Evolutionary conservation across 768 basidiomycete genomes (phyloP).

Genomic region (Leccinellum luteum): DNA sequence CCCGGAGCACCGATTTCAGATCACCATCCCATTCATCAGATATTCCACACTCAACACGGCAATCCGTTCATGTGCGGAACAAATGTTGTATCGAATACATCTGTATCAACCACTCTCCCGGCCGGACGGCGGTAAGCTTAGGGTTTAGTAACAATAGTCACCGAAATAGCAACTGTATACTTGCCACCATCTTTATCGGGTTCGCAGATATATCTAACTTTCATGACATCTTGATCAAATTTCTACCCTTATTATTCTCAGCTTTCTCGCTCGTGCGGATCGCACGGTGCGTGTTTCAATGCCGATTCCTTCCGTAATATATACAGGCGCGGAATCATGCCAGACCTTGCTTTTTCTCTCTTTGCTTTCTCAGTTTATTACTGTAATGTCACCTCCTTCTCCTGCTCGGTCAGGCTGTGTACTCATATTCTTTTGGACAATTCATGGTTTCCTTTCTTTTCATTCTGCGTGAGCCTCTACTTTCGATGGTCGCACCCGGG

Average conservation of each 20-base stretch:
- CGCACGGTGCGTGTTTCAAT: slow-evolving; percentile 7
- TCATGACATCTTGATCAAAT: slow-evolving; percentile 11
- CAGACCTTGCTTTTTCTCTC: slow-evolving; percentile 8
- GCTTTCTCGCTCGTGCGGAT: slow-evolving; percentile 17
- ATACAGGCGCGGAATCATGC: slow-evolving; percentile 2
- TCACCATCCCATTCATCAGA: slow-evolving; percentile 15
- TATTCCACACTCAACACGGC: slow-evolving; percentile 16
- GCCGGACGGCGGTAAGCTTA: slow-evolving; percentile 25
- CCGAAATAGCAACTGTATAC: too few species aligned
- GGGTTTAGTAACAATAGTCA: too few species aligned
- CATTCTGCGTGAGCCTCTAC: not conserved
- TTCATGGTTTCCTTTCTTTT: slow-evolving; percentile 2
- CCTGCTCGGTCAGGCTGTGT: slow-evolving; percentile 29
- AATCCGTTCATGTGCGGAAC: slow-evolving; percentile 25
- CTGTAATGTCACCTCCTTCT: not conserved
- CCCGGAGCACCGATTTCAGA: slow-evolving; percentile 1
- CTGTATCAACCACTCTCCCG: slow-evolving; percentile 33
- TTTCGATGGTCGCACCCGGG: not conserved
- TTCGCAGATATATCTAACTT: too few species aligned
- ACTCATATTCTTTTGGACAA: slow-evolving; percentile 17
- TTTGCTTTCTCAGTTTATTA: not conserved
- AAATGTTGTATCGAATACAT: slow-evolving; percentile 35
- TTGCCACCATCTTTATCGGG: too few species aligned
- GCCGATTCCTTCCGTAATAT: slow-evolving; percentile 1
- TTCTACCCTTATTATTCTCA: slow-evolving; percentile 30